Evolutionary conservation across 768 basidiomycete species (phyloP), one percentile per base, ranked within the genome.

Genomic region (Amanita inopinata): DNA sequence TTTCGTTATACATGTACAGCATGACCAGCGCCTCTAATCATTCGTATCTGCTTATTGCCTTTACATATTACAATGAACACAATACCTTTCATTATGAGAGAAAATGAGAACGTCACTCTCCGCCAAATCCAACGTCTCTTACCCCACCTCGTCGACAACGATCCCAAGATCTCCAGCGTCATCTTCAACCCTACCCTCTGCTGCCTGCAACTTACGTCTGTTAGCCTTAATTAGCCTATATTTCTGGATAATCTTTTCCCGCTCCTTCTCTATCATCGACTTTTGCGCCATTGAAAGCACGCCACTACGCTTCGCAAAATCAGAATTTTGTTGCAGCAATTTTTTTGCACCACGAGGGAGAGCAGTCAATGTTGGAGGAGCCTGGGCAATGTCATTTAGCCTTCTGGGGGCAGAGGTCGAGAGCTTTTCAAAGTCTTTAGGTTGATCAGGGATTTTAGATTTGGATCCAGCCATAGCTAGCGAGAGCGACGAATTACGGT

Each of bases 241-340:
- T 41, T 71, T 67, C 53, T 59, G 61, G 46, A 90, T 79, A 15
- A 63, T 83, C 46, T 71, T 78, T 51, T 83, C 78, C 48, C 86
- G 69, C 57, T 88, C 85, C 40, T 67, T 65, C 52, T 83, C 83
- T 74, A 90, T 77, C 77, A 84, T 77, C 4, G 68, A 67, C 55
- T 76, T 79, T 62, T 87, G 83, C 10, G 80, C 77, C 73, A 86
- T 78, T 20, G 80, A 81, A 22, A 88, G 50, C 5, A 83, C 69
- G 2, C 69, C 70, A 7, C 71, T 62, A 28, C 48, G 54, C 52
- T 66, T 62, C 46, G 53, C 53, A 33, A 52, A 48, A 30, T 52
- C 53, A 24, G 51, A 48, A 8, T 47, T 46, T 3, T 48, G 33
- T 0, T 46, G 38, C 38, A 53, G 36, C 33, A n/a, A n/a, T n/a